phyloP scores from a whole-genome alignment of 768 basidiomycete genomes.

The Pholiota molesta region DNA sequence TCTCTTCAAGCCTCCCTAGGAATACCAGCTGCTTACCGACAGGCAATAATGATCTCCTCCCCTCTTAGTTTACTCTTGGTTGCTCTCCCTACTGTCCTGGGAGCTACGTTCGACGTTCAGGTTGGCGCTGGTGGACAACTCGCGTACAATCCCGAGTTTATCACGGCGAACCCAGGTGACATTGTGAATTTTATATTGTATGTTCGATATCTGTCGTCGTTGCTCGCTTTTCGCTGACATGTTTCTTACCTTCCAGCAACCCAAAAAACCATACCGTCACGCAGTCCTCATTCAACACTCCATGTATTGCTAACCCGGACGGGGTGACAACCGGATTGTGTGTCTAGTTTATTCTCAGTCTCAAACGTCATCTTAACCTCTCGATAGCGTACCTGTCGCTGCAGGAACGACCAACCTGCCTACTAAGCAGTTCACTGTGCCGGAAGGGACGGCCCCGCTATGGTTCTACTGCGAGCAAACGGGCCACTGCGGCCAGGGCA shows the following conservation, averaged over 20 bases:
- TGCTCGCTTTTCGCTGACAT: background rate
- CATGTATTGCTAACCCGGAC: constrained; percentile 30
- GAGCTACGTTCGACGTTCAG: constrained; percentile 32
- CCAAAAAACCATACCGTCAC: constrained; percentile 54
- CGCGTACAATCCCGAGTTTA: constrained; percentile 34
- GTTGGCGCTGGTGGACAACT: constrained; percentile 38
- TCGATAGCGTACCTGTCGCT: constrained; percentile 39
- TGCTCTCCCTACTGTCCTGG: constrained; percentile 31
- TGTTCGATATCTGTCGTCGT: constrained; percentile 30
- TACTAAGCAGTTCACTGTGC: constrained; percentile 40
- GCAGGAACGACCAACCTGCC: constrained; percentile 32
- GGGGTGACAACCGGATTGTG: constrained; percentile 43
- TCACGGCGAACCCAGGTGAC: constrained; percentile 48
- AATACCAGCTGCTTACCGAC: background rate
- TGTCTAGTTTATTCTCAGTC: constrained; percentile 12
- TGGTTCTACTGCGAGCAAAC: constrained; percentile 62
- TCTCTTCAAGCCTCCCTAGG: background rate
- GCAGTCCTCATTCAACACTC: constrained; percentile 47
- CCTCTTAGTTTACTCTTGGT: constrained; percentile 19
- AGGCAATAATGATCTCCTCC: constrained; percentile 1
- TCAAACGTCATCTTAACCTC: background rate
- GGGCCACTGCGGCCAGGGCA: constrained; percentile 57
- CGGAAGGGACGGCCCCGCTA: constrained; percentile 44
- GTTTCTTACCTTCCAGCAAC: constrained; percentile 29
- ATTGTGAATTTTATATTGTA: constrained; percentile 51